phyloP scores from a whole-genome alignment of 305 asterid genomes.

The Fraxinus albicans region DNA sequence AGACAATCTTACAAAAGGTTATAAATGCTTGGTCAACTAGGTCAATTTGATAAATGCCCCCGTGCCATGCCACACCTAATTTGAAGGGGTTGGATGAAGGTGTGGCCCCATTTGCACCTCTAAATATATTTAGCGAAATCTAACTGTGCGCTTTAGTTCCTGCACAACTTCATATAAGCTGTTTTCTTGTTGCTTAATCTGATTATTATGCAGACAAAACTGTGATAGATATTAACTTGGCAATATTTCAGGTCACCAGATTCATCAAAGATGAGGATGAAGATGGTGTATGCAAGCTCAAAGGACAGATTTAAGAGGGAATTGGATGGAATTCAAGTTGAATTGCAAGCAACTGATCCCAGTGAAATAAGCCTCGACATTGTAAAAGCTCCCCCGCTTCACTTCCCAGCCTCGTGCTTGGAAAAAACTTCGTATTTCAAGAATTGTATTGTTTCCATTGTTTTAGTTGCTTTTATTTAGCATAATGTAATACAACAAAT shows the following conservation, averaged over 20 bases:
- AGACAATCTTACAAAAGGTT: too few relatives aligned
- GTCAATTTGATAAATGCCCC: too few relatives aligned
- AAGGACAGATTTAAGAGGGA: constrained; percentile 39
- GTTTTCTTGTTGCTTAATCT: neutral
- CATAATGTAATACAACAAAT: neutral
- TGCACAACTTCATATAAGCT: neutral
- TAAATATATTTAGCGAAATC: neutral
- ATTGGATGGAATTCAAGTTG: constrained; percentile 32
- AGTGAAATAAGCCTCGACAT: constrained; percentile 40
- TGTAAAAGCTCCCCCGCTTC: constrained; percentile 15
- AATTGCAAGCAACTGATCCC: constrained; percentile 35
- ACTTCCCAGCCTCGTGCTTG: neutral
- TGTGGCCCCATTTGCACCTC: neutral
- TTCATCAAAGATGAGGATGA: constrained; percentile 35
- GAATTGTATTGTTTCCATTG: neutral
- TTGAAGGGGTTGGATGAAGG: neutral
- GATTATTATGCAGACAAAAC: neutral
- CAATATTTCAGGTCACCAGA: constrained; percentile 31
- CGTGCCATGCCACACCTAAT: neutral
- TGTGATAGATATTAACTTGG: neutral
- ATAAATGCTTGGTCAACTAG: too few relatives aligned
- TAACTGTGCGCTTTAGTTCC: neutral
- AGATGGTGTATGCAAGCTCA: constrained; percentile 39
- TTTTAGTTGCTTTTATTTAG: neutral
- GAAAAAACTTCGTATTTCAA: neutral